Evolutionary conservation across 2,329 filamentous ascomycete species (phyloP).

Genomic region (Davidsoniella virescens): DNA sequence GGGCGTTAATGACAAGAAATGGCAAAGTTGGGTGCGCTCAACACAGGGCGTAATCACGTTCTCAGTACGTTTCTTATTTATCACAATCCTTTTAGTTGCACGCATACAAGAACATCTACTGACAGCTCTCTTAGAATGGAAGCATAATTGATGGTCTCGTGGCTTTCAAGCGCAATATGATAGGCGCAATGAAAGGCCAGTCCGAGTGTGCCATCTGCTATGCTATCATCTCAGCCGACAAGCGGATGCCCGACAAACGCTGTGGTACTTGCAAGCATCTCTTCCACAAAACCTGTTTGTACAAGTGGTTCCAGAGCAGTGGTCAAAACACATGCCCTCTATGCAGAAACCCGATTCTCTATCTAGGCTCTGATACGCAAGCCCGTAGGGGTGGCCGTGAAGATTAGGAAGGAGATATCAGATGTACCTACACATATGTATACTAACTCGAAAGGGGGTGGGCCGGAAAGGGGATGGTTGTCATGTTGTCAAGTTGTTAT

Average conservation of each 20-base stretch:
- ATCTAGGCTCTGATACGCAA: conserved; percentile 27
- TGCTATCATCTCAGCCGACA: conserved; percentile 76
- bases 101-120: background rate
- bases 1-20: conserved; percentile 77
- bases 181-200: conserved; percentile 78
- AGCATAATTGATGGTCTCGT: conserved; percentile 74
- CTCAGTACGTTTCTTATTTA: conserved; percentile 32
- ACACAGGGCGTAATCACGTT: conserved; percentile 90
- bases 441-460: background rate
- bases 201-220: conserved; percentile 96
- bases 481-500: background rate
- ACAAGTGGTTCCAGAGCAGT: conserved; percentile 93
- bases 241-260: conserved; percentile 78
- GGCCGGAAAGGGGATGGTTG: background rate
- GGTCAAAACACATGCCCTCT: conserved; percentile 84
- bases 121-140: conserved; percentile 40
- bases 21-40: conserved; percentile 77
- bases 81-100: background rate
- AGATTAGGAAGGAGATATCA: background rate
- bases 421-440: background rate
- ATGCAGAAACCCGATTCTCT: conserved; percentile 75
- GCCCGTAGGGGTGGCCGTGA: conserved; percentile 11
- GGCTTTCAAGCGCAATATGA: conserved; percentile 74
- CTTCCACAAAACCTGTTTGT: conserved; percentile 81
- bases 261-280: conserved; percentile 87